Evolutionary conservation across 2,329 filamentous ascomycete species (phyloP).

Genomic region (Pseudopyrenochaeta lycopersici): DNA sequence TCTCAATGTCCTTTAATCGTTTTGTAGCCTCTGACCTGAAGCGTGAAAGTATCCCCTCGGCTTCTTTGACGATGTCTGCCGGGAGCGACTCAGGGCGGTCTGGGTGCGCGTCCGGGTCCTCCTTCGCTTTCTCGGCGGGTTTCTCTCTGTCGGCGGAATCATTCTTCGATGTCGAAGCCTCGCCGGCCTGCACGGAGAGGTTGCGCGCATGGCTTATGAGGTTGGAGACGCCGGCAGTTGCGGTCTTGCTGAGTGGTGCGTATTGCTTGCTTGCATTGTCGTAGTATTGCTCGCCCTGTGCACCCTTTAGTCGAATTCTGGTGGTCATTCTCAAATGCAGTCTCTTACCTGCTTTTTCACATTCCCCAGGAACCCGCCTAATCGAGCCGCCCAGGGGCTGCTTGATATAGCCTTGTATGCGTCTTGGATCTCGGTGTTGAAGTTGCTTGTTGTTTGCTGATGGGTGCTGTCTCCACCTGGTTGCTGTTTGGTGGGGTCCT

Average conservation of each 20-base stretch:
- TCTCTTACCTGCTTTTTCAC: conserved; percentile 86
- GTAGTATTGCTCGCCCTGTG: conserved; percentile 83
- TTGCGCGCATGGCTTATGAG: conserved; percentile 78
- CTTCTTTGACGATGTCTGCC: conserved; percentile 63
- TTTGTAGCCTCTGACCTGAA: conserved; percentile 81
- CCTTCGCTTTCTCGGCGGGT: conserved; percentile 12
- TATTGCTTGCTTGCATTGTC: conserved; percentile 86
- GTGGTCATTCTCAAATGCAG: conserved; percentile 1
- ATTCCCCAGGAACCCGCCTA: conserved; percentile 88
- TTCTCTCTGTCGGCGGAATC: conserved; percentile 23
- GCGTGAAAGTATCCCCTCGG: conserved; percentile 75
- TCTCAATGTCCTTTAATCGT: conserved; percentile 86
- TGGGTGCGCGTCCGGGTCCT: conserved; percentile 41
- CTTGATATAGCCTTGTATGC: conserved; percentile 93
- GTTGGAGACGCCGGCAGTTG: conserved; percentile 79
- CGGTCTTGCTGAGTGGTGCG: conserved; percentile 79
- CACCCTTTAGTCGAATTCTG: conserved; percentile 5
- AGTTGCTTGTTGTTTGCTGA: conserved; percentile 55
- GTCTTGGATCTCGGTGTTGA: conserved; percentile 91
- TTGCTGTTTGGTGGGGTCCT: conserved; percentile 60
- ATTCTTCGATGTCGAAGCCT: conserved; percentile 28
- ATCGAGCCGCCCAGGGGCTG: conserved; percentile 87
- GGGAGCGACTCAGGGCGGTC: conserved; percentile 56
- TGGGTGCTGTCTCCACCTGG: conserved; percentile 54
- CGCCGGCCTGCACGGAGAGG: conserved; percentile 65